Conservation (phyloP, 345 rosid species). For the Dimocarpus longan region DNA sequence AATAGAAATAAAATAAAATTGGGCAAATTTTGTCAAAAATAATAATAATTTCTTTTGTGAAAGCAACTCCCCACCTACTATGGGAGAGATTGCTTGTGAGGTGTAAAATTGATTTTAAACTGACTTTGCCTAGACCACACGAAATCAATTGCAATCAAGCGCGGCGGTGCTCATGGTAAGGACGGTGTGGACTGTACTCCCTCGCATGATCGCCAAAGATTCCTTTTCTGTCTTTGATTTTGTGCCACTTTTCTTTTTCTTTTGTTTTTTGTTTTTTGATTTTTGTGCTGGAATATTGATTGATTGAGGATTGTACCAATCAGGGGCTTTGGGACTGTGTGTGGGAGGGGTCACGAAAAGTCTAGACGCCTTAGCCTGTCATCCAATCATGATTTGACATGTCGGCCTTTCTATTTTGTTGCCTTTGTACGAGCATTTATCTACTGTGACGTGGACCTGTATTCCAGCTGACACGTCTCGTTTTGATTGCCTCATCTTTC, state of each 20-base stretch:
- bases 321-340: not conserved
- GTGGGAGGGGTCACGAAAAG: not conserved
- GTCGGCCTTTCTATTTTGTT: not conserved
- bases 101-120: constrained; percentile 14
- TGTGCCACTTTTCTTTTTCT: not conserved
- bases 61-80: constrained; percentile 63
- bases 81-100: constrained; percentile 31
- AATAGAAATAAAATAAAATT: constrained; percentile 15
- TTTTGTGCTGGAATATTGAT: not conserved
- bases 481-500: not conserved
- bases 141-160: constrained; percentile 14
- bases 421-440: not conserved
- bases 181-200: not conserved
- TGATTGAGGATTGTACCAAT: not conserved
- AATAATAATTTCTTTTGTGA: constrained; percentile 40
- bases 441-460: not conserved
- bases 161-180: not conserved
- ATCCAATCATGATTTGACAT: constrained; percentile 17
- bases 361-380: not conserved
- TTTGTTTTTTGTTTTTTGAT: not conserved
- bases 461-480: not conserved
- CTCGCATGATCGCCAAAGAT: not conserved
- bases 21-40: not conserved
- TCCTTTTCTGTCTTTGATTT: constrained; percentile 1
- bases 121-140: constrained; percentile 24